Conservation (phyloP, 1,139 yeast genomes). For the Schizosaccharomyces versatilis region DNA sequence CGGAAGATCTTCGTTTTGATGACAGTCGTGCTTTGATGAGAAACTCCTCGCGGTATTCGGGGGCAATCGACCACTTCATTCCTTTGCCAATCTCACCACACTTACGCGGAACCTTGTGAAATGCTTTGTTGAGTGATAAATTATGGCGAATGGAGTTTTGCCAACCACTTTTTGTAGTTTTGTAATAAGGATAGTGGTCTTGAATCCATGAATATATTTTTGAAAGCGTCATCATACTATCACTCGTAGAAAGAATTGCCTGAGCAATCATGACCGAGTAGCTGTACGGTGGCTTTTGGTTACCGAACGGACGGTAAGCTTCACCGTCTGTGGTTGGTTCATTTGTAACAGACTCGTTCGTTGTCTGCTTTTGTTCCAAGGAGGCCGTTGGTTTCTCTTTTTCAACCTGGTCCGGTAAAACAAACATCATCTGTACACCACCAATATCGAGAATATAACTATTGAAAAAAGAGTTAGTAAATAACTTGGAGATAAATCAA, state of each 20-base stretch:
- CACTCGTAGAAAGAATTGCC: slow-evolving; percentile 71
- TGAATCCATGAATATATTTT: slow-evolving; percentile 87
- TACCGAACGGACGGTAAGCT: neutral
- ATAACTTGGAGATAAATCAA: neutral
- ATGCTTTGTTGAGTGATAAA: slow-evolving; percentile 59
- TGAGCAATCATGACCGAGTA: slow-evolving; percentile 97
- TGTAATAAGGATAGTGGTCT: slow-evolving; percentile 68
- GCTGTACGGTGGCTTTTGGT: slow-evolving; percentile 68
- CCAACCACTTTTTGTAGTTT: slow-evolving; percentile 89
- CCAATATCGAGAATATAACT: slow-evolving; percentile 69
- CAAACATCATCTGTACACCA: slow-evolving; percentile 97
- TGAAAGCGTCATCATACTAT: slow-evolving; percentile 69
- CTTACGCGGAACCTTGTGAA: slow-evolving; percentile 84
- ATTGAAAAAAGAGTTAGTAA: neutral
- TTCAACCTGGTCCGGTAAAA: slow-evolving; percentile 58
- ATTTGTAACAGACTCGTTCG: slow-evolving; percentile 3
- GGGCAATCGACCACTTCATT: slow-evolving; percentile 95
- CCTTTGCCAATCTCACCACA: slow-evolving; percentile 97
- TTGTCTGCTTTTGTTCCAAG: slow-evolving; percentile 17
- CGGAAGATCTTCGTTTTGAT: no score
- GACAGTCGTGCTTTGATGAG: slow-evolving; percentile 36
- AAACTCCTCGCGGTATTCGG: slow-evolving; percentile 64
- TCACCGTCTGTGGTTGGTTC: neutral
- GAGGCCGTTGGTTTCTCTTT: slow-evolving; percentile 17
- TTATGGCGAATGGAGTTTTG: slow-evolving; percentile 73